Base-by-base conservation (phyloP, 805 yeast genomes). In the Starmerella vitae region DNA sequence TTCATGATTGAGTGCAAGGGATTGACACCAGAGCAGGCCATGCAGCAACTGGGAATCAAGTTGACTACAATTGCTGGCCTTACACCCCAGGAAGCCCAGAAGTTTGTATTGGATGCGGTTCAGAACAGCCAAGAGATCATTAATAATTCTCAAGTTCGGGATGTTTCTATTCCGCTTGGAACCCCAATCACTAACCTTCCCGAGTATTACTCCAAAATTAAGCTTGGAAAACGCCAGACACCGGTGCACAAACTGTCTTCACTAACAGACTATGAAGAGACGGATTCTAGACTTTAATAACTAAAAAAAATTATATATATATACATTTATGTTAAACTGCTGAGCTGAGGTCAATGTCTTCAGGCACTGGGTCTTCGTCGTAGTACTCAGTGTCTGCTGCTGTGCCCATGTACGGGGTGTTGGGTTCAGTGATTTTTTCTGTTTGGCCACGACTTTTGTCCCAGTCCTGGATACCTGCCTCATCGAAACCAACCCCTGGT, bases 371-470 rank as follows among this genome's bases (percentile, higher is more conserved):
- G 30, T 50, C 52, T n/a, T 44, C 51, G 35, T 52, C 55, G 37
- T 50, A 52, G 43, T 52, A 52, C 46, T 52, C 55, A 2, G 55
- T 52, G 38, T 48, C 50, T 17, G 39, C 46, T 5, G 55, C 55
- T 3, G 55, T 49, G 33, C 55, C 55, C 42, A 46, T 39, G 39
- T 42, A 52, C 17, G 55, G 55, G 19, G 55, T 52, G 33, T 52
- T 52, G 18, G 55, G 55, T 48, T 52, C 55, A 19, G 39, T 36
- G 34, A 52, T 50, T 27, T 37, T 31, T 41, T 45, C 44, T 30
- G 52, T 44, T 38, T 49, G 49, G 36, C 55, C 55, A n/a, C 55
- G 49, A 15, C 42, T 41, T 33, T 30, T 14, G 35, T 52, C 48
- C 45, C 51, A 49, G 19, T 45, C 49, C 7, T 34, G 25, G 27